These are phyloP conservation scores for Chlamydomonas sphaeroides DNA, from an alignment of 139 green algal genomes.

Conservation along the genomic window DNA sequence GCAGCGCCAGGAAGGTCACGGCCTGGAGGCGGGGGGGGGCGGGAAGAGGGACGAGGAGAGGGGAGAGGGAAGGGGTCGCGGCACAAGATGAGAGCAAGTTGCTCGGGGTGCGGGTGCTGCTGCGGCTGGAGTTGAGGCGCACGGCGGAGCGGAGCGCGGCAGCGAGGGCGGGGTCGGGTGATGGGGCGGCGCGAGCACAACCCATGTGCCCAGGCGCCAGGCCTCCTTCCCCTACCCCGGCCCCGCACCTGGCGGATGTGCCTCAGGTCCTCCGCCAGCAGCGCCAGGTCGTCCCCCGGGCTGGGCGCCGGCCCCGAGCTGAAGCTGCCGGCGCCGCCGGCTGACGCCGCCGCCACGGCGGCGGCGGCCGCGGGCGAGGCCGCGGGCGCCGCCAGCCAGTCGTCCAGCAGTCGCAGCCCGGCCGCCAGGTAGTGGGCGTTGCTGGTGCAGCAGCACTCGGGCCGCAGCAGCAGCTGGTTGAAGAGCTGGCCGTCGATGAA, in stretches of 20 bases:
- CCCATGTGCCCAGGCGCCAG: too few species aligned
- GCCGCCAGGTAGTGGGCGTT: constrained; percentile 93
- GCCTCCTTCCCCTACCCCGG: background rate
- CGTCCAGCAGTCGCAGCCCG: constrained; percentile 78
- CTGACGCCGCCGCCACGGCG: background rate
- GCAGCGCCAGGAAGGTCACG: constrained; percentile 38
- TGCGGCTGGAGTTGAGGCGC: too few species aligned
- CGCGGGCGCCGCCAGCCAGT: constrained; percentile 75
- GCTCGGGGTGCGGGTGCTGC: too few species aligned
- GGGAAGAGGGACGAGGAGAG: too few species aligned
- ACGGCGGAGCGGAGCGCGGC: too few species aligned
- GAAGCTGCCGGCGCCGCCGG: too few species aligned
- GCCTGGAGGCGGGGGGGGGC: constrained; percentile 20
- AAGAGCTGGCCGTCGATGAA: constrained; percentile 97
- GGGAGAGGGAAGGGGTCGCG: too few species aligned
- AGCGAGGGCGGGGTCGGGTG: background rate
- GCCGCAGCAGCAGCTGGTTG: constrained; percentile 95
- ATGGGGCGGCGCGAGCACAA: background rate
- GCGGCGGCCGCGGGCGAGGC: too few species aligned
- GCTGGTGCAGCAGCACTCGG: constrained; percentile 95
- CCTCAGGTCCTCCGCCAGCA: constrained; percentile 40
- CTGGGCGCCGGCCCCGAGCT: too few species aligned
- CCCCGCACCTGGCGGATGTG: constrained; percentile 47
- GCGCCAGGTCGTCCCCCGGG: constrained; percentile 1
- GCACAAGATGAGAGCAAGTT: too few species aligned